Conservation (phyloP, 192 early-diverging fungal genomes). For the Chytriomyces confervae region DNA sequence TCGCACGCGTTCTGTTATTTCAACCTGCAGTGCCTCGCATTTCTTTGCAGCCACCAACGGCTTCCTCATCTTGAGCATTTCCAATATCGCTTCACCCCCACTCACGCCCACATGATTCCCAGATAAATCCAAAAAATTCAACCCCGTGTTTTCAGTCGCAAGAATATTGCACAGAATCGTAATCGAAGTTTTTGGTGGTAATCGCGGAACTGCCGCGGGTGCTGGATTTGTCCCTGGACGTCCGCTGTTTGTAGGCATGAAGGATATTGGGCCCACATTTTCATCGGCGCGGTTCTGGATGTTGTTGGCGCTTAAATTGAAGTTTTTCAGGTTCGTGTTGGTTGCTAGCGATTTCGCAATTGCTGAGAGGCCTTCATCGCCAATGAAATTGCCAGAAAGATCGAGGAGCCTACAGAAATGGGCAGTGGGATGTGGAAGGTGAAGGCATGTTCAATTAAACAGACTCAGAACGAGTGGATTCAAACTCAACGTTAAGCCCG, state of each 20-base stretch:
- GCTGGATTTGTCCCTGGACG: neutral
- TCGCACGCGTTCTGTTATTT: slow-evolving; percentile 47
- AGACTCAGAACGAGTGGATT: neutral
- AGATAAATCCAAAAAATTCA: slow-evolving; percentile 42
- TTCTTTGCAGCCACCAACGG: slow-evolving; percentile 29
- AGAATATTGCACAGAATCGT: slow-evolving; percentile 37
- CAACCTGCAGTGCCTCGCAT: slow-evolving; percentile 39
- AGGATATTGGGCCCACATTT: neutral
- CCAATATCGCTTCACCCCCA: slow-evolving; percentile 41
- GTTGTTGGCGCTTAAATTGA: slow-evolving; percentile 46
- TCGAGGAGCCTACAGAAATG: slow-evolving; percentile 41
- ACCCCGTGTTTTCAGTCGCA: slow-evolving; percentile 31
- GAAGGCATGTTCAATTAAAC: neutral
- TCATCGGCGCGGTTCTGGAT: slow-evolving; percentile 36
- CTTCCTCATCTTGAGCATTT: slow-evolving; percentile 49
- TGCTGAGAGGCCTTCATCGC: slow-evolving; percentile 40
- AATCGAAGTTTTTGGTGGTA: slow-evolving; percentile 17
- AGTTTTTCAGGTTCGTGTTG: slow-evolving; percentile 43
- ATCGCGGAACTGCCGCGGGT: neutral
- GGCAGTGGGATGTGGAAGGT: neutral
- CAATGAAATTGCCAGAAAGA: slow-evolving; percentile 42
- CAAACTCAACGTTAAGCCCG: slow-evolving; percentile 19
- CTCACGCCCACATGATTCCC: slow-evolving; percentile 45
- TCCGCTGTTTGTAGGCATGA: neutral
- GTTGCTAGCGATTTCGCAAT: slow-evolving; percentile 38